phyloP scores from a whole-genome alignment of 495 filamentous ascomycete genomes.

The Apodospora peruviana region DNA sequence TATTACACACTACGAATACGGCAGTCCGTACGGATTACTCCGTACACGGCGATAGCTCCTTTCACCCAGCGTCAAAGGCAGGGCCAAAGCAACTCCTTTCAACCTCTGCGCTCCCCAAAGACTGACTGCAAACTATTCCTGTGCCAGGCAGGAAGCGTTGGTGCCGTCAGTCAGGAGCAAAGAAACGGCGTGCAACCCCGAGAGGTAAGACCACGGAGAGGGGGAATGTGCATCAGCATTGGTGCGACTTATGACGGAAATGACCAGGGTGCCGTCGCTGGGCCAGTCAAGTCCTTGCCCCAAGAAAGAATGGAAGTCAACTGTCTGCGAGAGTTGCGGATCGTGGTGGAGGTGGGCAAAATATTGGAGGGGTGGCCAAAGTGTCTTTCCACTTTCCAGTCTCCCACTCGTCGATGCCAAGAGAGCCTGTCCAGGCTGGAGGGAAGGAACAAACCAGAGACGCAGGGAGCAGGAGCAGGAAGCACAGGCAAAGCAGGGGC shows the following conservation, averaged over 20 bases:
- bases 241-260: conserved; percentile 26
- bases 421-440: not conserved
- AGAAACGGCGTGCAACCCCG: too few species aligned
- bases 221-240: conserved; percentile 13
- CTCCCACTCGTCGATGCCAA: not conserved
- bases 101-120: too few species aligned
- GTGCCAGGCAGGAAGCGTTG: too few species aligned
- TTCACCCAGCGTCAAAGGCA: too few species aligned
- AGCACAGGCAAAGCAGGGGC: not conserved
- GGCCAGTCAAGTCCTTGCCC: conserved; percentile 5
- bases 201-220: not conserved
- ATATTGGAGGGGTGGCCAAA: conserved; percentile 7
- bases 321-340: too few species aligned
- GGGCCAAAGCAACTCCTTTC: too few species aligned
- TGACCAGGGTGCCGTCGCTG: conserved; percentile 18
- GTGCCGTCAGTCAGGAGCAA: conserved; percentile 7
- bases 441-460: not conserved
- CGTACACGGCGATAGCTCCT: too few species aligned
- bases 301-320: not conserved
- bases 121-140: too few species aligned
- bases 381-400: not conserved
- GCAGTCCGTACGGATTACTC: too few species aligned
- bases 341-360: too few species aligned
- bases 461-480: conserved; percentile 3
- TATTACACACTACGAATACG: too few species aligned